Evolutionary conservation across 2,329 filamentous ascomycete species (phyloP), one percentile per base, ranked within the genome.

Genomic region (Ophiostoma sp.): DNA sequence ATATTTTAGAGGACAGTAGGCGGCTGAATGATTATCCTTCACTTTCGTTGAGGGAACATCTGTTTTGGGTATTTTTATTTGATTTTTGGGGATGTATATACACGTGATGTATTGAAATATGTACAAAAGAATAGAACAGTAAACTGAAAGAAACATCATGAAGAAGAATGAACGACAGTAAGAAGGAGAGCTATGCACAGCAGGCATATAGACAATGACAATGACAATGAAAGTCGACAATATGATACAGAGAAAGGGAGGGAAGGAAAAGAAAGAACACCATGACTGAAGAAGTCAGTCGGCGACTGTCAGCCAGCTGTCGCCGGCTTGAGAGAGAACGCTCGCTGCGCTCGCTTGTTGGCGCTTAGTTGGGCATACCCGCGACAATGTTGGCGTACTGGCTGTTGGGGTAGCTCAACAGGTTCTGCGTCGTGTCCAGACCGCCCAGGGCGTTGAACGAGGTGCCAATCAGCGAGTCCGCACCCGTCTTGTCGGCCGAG

Each of bases 401-500:
- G 73, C 86, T 89, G 50, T 81, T 80, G 1, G 87, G 87, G 77
- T 87, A 90, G 75, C 77, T 80, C 63, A 90, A 80, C 73, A 82
- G 79, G 77, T 90, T 90, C 75, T 83, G 77, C 5, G 79, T 82
- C 25, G 80, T 79, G 66, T 88, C 86, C 5, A 88, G 78, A 3
- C 82, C 82, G n/a, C 83, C 83, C 17, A 86, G 81, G 2, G 78
- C 80, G 6, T 79, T 79, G 52, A 82, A 84, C 69, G 81, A 79
- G 4, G 86, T 86, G 48, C 80, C 78, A 73, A 92, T 90, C 77
- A 96, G 82, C 76, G 90, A 92, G 2, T 86, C 85, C 12, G 81
- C 81, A 22, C 86, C 88, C 3, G 79, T 85, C 77, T 87, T 87
- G 80, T 96, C 93, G 5, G 86, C 89, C 75, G 90, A 93, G 19